Base-by-base conservation (phyloP, 2,329 filamentous ascomycete genomes). In the Monosporascus sp. region DNA sequence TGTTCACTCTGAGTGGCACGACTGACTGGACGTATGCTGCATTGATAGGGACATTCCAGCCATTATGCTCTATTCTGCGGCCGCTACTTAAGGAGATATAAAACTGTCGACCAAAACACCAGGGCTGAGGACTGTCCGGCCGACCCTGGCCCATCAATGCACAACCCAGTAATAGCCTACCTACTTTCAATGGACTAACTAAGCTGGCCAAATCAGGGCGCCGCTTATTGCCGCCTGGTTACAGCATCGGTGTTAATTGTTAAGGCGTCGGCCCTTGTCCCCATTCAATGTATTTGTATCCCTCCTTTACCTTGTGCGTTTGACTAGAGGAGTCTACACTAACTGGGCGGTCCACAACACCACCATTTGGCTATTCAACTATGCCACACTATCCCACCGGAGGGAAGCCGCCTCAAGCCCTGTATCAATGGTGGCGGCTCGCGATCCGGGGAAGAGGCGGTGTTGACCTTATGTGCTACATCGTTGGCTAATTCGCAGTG, bases 221-320 rank as follows among this genome's bases (percentile, higher is more conserved):
- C 0, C 67, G 67, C 5, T 56, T 74, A 5, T 64, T 81, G 1
- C 78, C 78, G 0, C 64, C 75, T 1, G 78, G 77, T 2, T 80
- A 81, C 55, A 77, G 78, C n/a, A 63, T 78, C 38, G 76, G 67
- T 25, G 74, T 81, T 58, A 81, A 81, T 57, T 74, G 76, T 25
- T 77, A 77, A 1, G 62, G 65, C 2, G 67, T 81, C 48, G 63
- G 68, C 46, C 67, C 68, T 5, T 62, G 70, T 8, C 75, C 77
- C 0, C 68, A 72, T 52, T 66, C 78, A 8, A 27, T 5, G 3
- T 31, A 24, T 11, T 22, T 27, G 43, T 25, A 31, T n/a, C 43
- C 43, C 17, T 24, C 43, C 2, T 31, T 24, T 27, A 46, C 43
- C 74, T 77, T 54, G 76, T 75, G 0, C 69, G 77, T 17, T 65